Evolutionary conservation across 441 rosid genomes (phyloP), one percentile per base, ranked within the genome.

Genomic region (Jatropha podagrica): DNA sequence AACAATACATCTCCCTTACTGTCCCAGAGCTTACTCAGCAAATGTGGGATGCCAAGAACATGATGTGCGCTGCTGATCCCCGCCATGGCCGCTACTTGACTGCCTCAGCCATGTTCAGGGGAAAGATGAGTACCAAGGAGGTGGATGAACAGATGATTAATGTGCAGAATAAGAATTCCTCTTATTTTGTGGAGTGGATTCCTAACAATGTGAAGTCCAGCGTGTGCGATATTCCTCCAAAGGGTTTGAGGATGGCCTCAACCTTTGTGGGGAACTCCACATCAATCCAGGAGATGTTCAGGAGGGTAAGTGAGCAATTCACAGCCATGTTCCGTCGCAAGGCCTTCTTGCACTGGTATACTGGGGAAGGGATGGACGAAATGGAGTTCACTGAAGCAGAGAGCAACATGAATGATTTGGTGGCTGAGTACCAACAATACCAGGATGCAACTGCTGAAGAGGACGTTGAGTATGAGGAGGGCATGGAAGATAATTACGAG

Each of bases 41-140:
- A 78, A 87, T 87, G 91, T 86, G 89, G 91, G 91, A 88, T 80
- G 76, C 89, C 68, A 91, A 90, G 87, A 91, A 90, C 88, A 91
- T 91, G 96, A 91, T 91, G 96, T 91, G 96, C 37, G 96, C 94
- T 12, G 92, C 96, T 65, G 94, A 92, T 72, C 94, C 97, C 0
- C 91, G 93, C 66, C 97, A 94, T 15, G 98, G 98, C 52, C 97
- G 97, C 69, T 94, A 94, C 89, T 85, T 94, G 61, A 92, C 97
- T 15, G 97, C 95, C 55, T 92, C 97, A 26, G 96, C 97, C 37
- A 92, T 94, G 97, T 92, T 94, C 81, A 83, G 97, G 68, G 98
- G 97, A 69, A 94, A 92, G 80, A 94, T 92, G 97, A 94, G 98
- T 87, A 94, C 98, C 61, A 92, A 94, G 73, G 97, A 92, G 82